phyloP scores from a whole-genome alignment of 345 rosid species.

The Durio zibethinus region DNA sequence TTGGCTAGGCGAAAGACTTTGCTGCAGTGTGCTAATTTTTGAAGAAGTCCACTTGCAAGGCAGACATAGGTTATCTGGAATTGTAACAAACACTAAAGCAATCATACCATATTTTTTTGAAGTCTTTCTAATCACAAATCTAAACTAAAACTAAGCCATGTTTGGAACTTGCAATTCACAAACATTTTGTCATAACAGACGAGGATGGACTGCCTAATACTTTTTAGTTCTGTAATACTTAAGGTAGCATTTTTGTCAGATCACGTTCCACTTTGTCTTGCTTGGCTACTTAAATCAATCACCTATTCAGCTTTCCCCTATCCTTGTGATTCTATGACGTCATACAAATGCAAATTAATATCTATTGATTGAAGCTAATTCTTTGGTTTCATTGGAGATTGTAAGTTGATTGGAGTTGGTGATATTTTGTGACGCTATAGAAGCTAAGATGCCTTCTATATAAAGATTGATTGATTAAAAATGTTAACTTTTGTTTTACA shows the following conservation, averaged over 20 bases:
- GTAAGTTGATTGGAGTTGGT: neutral
- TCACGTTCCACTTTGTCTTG: neutral
- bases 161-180: neutral
- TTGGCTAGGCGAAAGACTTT: neutral
- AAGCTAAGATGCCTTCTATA: conserved; percentile 8
- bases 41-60: neutral
- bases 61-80: neutral
- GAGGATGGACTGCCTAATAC: neutral
- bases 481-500: neutral
- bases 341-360: neutral
- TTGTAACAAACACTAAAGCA: neutral
- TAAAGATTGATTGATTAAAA: neutral
- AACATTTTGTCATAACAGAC: neutral
- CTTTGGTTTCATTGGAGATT: neutral
- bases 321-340: neutral
- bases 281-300: neutral
- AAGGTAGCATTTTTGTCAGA: neutral
- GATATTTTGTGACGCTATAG: neutral
- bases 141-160: neutral
- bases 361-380: neutral
- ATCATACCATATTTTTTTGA: neutral
- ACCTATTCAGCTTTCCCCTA: neutral
- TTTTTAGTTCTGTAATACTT: neutral
- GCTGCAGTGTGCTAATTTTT: neutral
- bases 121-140: neutral